Base-by-base conservation (phyloP, 164 flowering plant species). In the Santalum album region DNA sequence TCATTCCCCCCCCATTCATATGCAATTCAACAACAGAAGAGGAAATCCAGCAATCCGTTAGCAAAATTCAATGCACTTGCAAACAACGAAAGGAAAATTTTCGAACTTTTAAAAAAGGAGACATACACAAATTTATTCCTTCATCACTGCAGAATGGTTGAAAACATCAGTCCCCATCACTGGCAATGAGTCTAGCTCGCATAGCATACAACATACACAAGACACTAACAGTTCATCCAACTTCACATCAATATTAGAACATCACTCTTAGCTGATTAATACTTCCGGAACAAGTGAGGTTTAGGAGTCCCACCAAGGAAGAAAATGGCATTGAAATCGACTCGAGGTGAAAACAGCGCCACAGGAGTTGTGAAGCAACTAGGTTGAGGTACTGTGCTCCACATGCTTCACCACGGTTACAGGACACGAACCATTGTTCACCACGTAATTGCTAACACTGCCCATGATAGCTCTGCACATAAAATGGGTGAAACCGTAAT, bases 381-480 rank as follows among this genome's bases (percentile, higher is more conserved):
- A 62, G 57, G 12, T 25, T 1, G 54, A n/a, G n/a, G n/a, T n/a
- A n/a, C n/a, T 50, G 24, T 51, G 25, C 1, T 55, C 65, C 12
- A 5, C 25, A 49, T 49, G 36, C 83, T 84, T 90, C 72, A 92
- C 98, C 0, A 92, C 96, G 0, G 96, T 92, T 14, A 92, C 91
- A 0, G 96, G 96, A 50, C 96, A 92, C n/a, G 83, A 21, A 34
- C 65, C 90, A 58, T 78, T 71, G 38, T 78, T 83, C 72, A 89
- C 91, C 44, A 89, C 89, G 65, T 77, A 66, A 74, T 78, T 83
- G 74, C 96, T 92, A 6, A 88, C 98, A 63, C 98, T 92, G 16
- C 95, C 96, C 80, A 92, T 25, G 10, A 92, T 57, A 32, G 65
- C 89, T 82, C 98, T 91, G 92, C 56, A 64, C 25, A 27, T 29